phyloP scores from a whole-genome alignment of 805 yeast genomes.

The Starmera pachycereana region DNA sequence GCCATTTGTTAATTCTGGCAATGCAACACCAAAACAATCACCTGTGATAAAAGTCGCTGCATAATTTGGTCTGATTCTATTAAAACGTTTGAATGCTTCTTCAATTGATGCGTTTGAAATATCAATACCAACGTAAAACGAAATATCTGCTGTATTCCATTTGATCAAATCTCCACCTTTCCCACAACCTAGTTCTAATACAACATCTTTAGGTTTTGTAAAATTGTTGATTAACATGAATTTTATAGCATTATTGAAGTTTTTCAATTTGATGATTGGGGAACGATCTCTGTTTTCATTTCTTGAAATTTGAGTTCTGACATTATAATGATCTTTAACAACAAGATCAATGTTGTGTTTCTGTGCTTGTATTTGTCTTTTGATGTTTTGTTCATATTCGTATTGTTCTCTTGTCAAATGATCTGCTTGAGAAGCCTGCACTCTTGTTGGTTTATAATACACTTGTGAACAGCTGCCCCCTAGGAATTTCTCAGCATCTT shows the following conservation, averaged over 20 bases:
- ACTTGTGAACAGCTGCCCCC: too few relatives aligned
- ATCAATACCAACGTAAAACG: constrained; percentile 83
- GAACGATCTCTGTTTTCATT: constrained; percentile 56
- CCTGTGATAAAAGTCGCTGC: constrained; percentile 85
- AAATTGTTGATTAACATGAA: constrained; percentile 71
- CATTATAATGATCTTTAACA: constrained; percentile 79
- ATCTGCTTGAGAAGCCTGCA: too few relatives aligned
- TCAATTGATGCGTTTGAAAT: constrained; percentile 79
- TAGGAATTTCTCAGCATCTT: constrained; percentile 1
- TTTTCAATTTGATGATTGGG: constrained; percentile 76
- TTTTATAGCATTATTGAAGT: constrained; percentile 88
- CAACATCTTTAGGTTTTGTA: constrained; percentile 43
- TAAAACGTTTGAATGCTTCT: constrained; percentile 75
- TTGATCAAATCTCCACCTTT: constrained; percentile 96
- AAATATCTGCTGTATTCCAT: constrained; percentile 65
- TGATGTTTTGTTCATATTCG: constrained; percentile 12
- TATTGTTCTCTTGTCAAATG: constrained; percentile 23
- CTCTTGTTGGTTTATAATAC: too few relatives aligned
- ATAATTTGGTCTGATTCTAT: constrained; percentile 45
- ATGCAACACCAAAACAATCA: constrained; percentile 69
- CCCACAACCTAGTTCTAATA: constrained; percentile 90
- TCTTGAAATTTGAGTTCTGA: constrained; percentile 62
- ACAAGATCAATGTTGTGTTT: constrained; percentile 39
- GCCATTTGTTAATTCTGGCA: constrained; percentile 59
- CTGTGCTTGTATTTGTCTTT: constrained; percentile 20